A percentile compares a stretch with the other conserved stretches of the same genome.
phyloP scores from a whole-genome alignment of 169 alveolate species.

The Sarcocystis neurona region DNA sequence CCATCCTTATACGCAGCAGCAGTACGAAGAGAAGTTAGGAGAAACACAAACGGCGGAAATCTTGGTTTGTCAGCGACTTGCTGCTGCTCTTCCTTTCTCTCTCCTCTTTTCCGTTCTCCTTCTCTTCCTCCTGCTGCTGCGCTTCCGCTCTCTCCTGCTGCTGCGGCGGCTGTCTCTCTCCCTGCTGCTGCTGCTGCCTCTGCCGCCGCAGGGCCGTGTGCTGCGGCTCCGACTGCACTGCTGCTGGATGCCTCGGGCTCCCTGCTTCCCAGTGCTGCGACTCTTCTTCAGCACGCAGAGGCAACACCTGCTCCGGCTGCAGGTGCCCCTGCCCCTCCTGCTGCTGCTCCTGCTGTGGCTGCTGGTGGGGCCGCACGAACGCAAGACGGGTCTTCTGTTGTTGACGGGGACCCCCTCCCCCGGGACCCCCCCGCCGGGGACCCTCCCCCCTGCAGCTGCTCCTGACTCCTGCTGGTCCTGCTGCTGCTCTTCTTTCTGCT shows the following conservation, averaged over 20 bases:
- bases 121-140: neutral
- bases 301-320: too few relatives aligned
- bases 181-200: neutral
- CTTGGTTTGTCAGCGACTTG: too few relatives aligned
- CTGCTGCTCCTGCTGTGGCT: too few relatives aligned
- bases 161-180: neutral
- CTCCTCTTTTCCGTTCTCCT: neutral
- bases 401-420: neutral
- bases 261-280: neutral
- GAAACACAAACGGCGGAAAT: too few relatives aligned
- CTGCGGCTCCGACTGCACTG: neutral
- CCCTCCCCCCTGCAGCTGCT: neutral
- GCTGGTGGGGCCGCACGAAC: too few relatives aligned
- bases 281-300: too few relatives aligned
- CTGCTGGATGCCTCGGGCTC: neutral
- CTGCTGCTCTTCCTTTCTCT: neutral
- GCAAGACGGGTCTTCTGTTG: neutral
- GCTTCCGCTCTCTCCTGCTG: neutral
- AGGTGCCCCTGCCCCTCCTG: too few relatives aligned
- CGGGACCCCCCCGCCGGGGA: neutral
- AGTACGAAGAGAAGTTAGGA: too few relatives aligned
- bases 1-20: too few relatives aligned
- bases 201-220: neutral
- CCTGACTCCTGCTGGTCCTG: neutral
- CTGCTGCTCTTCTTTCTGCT: neutral